Base-by-base conservation (phyloP, 805 yeast genomes). In the Starmerella roubikii region DNA sequence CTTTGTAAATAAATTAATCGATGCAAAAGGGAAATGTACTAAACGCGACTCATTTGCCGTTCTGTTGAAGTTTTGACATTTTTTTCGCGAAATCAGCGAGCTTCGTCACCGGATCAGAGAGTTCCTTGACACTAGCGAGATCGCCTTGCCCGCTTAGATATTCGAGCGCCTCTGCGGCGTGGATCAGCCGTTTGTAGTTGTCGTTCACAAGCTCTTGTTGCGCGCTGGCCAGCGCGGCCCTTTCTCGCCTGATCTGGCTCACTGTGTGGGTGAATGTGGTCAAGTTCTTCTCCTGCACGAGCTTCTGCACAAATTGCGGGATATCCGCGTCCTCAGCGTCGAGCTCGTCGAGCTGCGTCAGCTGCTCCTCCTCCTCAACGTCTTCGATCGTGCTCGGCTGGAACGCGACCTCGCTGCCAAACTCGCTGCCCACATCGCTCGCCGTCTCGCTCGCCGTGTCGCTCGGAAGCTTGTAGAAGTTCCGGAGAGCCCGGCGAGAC, bases 181-280 rank as follows among this genome's bases (percentile, higher is more conserved):
- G 42, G 33, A 60, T 60, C 10, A 60, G 53, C 27, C 60, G 58
- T 28, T 56, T 52, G 48, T 60, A 60, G 44, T 60, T 60, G 45
- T 60, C 58, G 44, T 60, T 60, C 7, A 60, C 61, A 4, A 60
- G 51, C 19, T 62, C 60, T 44, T 60, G 60, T 36, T 60, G 62
- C 27, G 58, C 60, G 39, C 58, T 53, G 29, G 58, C 57, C 20
- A 60, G 51, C 9, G 55, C 50, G 16, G 54, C 48, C 12, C 54
- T 45, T 32, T 59, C 59, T 23, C 39, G 40, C 17, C 48, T 34
- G 26, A 59, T 50, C 37, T 46, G 48, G 36, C 49, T 52, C 22
- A 51, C 55, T 4, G 49, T 41, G 32, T 46, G 43, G 7, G 57
- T 41, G 16, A 59, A 42, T 7, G 38, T 42, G 27, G 49, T 41